Evolutionary conservation across 164 flowering plant species (phyloP), one percentile per base, ranked within the genome.

Genomic region (Liquidambar formosana): DNA sequence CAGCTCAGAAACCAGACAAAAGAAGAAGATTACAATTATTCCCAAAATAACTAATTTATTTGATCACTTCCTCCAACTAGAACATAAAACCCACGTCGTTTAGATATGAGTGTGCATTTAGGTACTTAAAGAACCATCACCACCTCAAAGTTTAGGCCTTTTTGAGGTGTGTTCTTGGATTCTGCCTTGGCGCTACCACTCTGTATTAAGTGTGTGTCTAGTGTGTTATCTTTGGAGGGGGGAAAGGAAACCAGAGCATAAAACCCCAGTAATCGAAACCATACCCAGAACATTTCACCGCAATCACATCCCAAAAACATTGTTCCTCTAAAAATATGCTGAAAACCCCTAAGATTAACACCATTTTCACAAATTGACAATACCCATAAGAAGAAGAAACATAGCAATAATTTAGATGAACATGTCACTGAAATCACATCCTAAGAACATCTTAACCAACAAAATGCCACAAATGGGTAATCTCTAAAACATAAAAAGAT

Each of bases 261-360:
- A n/a, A n/a, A n/a, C n/a, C n/a, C n/a, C n/a, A n/a, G n/a, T n/a
- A 45, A 63, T 45, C 58, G 51, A 2, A 49, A 49, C 10, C 12
- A 23, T 2, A 33, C 41, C 41, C 41, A 33, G 41, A 33, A 25
- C 5, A 57, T 57, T 57, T 23, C 63, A 25, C 23, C 25, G 4
- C 14, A 23, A 23, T 41, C 63, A 45, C 18, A 61, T 15, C 46
- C 18, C 8, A 53, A 52, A 33, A 33, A 33, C 41, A 33, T 6
- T 2, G 41, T 33, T 6, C 41, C 41, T 33, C 41, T 6, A 33
- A 33, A 33, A 33, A 33, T 2, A 33, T 33, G 41, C 51, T 16
- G 19, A 72, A n/a, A 25, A 57, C 21, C 21, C 41, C 41, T 33
- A 59, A 59, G n/a, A 28, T 16, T 44, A 38, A 59, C 38, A 57